Percentiles rank a stretch among this genome's conserved stretches.
phyloP scores from a whole-genome alignment of 345 rosid species.

The Boechera retrofracta region DNA sequence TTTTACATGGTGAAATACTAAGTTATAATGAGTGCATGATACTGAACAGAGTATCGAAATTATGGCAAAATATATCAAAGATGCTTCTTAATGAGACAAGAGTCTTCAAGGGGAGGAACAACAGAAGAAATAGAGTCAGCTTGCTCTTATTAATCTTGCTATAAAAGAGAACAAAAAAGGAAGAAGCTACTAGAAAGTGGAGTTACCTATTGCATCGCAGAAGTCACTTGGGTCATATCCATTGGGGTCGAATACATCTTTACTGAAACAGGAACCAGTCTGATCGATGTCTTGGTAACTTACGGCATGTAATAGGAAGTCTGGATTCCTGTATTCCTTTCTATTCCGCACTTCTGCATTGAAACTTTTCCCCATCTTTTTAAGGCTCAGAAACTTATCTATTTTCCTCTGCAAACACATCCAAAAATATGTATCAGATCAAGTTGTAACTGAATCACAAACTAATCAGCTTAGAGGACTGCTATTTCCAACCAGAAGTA shows the following conservation, averaged over 20 bases:
- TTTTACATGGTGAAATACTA: neutral
- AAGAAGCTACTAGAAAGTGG: slow-evolving; percentile 16
- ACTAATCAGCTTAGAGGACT: slow-evolving; percentile 5
- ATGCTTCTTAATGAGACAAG: neutral
- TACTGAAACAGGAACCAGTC: slow-evolving; percentile 89
- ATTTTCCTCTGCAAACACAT: slow-evolving; percentile 67
- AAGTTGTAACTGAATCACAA: slow-evolving; percentile 9
- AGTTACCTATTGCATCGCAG: slow-evolving; percentile 78
- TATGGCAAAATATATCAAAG: neutral
- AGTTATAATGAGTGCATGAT: neutral
- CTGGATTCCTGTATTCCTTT: slow-evolving; percentile 95
- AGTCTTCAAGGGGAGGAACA: neutral
- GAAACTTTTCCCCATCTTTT: slow-evolving; percentile 88
- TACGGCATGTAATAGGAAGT: slow-evolving; percentile 90
- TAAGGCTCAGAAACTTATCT: slow-evolving; percentile 77
- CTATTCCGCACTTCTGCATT: slow-evolving; percentile 93
- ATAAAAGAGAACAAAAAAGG: neutral
- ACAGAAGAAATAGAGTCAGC: neutral
- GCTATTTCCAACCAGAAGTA: neutral
- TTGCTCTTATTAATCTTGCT: neutral
- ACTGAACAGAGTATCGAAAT: neutral
- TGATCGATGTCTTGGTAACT: slow-evolving; percentile 92
- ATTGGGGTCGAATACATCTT: slow-evolving; percentile 93
- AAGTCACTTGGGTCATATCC: slow-evolving; percentile 89
- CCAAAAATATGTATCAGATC: slow-evolving; percentile 8